A percentile compares a stretch with the other conserved stretches of the same genome.
Conservation (phyloP, 1,284 basidiomycete species). For the Ustilago cynodontis region DNA sequence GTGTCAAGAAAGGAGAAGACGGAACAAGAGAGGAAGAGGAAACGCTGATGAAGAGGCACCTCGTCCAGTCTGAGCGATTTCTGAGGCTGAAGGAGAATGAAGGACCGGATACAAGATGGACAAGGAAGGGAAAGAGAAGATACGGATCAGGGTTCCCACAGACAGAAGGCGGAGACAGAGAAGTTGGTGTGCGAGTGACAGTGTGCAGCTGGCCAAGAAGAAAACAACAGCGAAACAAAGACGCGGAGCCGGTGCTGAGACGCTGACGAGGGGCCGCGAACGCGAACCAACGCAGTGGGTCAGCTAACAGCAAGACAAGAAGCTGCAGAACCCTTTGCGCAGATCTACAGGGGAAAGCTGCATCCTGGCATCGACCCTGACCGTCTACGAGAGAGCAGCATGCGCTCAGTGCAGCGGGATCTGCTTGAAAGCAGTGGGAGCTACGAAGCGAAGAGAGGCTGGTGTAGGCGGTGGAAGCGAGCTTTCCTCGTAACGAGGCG, state of each 20-base stretch:
- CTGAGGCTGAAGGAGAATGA: no score
- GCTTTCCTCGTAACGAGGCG: background rate
- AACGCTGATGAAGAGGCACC: background rate
- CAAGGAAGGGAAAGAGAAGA: no score
- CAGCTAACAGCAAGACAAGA: background rate
- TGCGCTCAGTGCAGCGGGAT: background rate
- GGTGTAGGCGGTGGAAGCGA: constrained; percentile 2
- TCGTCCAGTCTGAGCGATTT: no score
- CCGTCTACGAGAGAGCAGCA: background rate
- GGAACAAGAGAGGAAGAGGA: background rate
- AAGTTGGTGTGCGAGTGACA: background rate
- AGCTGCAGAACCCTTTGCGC: background rate
- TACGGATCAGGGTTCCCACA: background rate
- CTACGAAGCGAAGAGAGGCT: background rate
- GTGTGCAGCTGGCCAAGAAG: background rate
- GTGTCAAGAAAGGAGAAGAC: background rate
- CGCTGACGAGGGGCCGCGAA: background rate
- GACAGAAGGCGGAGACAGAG: background rate
- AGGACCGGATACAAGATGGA: no score
- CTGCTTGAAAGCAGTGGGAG: background rate
- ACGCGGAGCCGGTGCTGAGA: background rate
- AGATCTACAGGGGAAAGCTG: no score
- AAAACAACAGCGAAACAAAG: background rate
- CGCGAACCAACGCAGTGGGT: constrained; percentile 7
- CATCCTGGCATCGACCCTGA: no score